A percentile compares a stretch with the other conserved stretches of the same genome.
Conservation (phyloP, 2,329 filamentous ascomycete genomes). For the Cytospora chrysosperma region DNA sequence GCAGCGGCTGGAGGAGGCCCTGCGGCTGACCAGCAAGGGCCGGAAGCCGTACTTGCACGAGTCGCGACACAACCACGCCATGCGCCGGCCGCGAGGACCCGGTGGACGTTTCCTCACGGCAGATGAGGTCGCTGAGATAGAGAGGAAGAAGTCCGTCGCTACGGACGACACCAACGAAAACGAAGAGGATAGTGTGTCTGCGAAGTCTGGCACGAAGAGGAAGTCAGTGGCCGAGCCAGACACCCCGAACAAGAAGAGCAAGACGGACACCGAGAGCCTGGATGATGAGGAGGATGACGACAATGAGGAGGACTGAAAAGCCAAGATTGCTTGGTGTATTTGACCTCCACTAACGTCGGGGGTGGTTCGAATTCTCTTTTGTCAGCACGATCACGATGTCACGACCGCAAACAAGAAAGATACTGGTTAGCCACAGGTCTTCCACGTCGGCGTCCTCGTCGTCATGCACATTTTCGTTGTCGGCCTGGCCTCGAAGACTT, state of each 20-base stretch:
- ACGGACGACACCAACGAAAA: constrained; percentile 39
- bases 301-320: constrained; percentile 28
- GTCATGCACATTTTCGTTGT: constrained; percentile 1
- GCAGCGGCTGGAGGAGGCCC: constrained; percentile 88
- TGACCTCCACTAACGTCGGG: background rate
- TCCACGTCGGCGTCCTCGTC: constrained; percentile 8
- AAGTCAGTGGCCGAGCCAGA: constrained; percentile 54
- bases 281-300: constrained; percentile 40
- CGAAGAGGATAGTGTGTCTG: constrained; percentile 30
- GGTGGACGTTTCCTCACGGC: constrained; percentile 95
- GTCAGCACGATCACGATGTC: constrained; percentile 24
- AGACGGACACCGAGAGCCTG: constrained; percentile 41
- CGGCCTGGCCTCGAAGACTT: constrained; percentile 14
- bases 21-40: constrained; percentile 90
- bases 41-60: constrained; percentile 97
- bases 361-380: constrained; percentile 11
- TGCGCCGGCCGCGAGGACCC: constrained; percentile 90
- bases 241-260: constrained; percentile 54
- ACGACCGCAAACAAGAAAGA: constrained; percentile 23
- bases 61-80: constrained; percentile 95
- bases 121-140: constrained; percentile 90
- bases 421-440: constrained; percentile 19
- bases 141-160: constrained; percentile 56
- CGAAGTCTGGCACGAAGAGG: constrained; percentile 53
- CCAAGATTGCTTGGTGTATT: background rate